Base-by-base conservation (phyloP, 2,329 filamentous ascomycete species). In the Trichoderma gracile region DNA sequence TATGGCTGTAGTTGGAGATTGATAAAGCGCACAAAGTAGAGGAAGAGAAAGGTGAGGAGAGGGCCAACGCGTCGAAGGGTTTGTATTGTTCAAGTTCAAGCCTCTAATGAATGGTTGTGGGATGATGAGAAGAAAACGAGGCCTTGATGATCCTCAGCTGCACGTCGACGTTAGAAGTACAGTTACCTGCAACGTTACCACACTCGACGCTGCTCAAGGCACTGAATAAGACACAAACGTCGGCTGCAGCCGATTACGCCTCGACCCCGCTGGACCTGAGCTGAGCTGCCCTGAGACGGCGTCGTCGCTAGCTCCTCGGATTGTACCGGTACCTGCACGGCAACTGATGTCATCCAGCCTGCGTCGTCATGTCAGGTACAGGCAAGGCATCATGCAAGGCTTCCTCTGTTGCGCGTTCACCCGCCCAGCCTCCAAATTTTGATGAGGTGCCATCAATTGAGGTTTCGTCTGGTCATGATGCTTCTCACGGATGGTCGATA, bases 351-450 rank as follows among this genome's bases (percentile, higher is more conserved):
- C 53, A 55, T 43, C 15, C 19, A 38, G 19, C 17, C 27, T 30
- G 19, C 52, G 23, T 42, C 30, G 30, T 33, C 30, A 33, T 33
- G 30, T 33, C 30, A 33, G 30, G 30, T 33, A 33, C 33, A 25
- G 25, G 46, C 46, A n/a, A 49, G 12, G 15, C 38, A 43, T 23
- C 33, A 30, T 23, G 52, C 33, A 54, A 59, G 45, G 56, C 56
- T 50, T 60, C 46, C 45, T 23, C 21, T 60, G 1, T 60, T 50
- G 46, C 57, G 57, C 57, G 57, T 52, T 43, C 15, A 17, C 33
- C 42, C 3, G 30, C 25, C 46, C 21, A 3, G 27, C 21, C 15
- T n/a, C 17, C 52, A 47, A 19, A 5, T 15, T 46, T n/a, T 17
- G 1, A 43, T 21, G 3, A 27, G 25, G 5, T 8, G 12, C 2